These are phyloP conservation scores for Blepharisma japonicum DNA, from an alignment of 73 alveolate species.

Conservation along the genomic window DNA sequence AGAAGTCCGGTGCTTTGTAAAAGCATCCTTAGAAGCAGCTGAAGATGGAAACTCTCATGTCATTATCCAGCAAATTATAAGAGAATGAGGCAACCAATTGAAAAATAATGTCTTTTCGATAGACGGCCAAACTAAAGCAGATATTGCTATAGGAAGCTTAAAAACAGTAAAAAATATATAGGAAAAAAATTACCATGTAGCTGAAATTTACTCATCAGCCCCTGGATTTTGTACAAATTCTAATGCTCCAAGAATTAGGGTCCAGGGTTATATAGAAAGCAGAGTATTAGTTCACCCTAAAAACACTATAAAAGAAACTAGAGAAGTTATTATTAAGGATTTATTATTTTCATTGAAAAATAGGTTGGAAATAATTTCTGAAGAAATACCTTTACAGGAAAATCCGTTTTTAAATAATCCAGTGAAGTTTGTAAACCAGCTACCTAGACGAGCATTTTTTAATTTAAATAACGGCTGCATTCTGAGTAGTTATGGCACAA, in stretches of 20 bases:
- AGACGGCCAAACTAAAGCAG: not conserved
- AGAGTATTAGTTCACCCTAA: not conserved
- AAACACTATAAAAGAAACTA: not conserved
- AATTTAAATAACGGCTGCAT: no score
- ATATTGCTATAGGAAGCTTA: not conserved
- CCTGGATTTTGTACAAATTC: slow-evolving; percentile 22
- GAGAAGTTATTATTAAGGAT: slow-evolving; percentile 9
- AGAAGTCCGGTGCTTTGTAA: not conserved
- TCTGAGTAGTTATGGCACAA: no score
- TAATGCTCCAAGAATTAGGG: slow-evolving; percentile 2
- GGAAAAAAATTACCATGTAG: not conserved
- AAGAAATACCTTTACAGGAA: not conserved
- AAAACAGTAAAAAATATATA: not conserved
- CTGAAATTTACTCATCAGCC: not conserved
- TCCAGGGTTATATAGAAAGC: not conserved
- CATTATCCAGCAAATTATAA: not conserved
- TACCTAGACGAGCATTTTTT: no score
- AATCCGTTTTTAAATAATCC: not conserved
- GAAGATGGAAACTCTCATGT: not conserved
- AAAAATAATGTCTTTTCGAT: not conserved
- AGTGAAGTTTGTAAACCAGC: no score
- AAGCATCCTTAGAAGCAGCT: not conserved
- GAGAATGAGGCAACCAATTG: not conserved
- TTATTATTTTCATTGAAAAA: slow-evolving; percentile 17
- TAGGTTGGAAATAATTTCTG: slow-evolving; percentile 14